Evolutionary conservation across 768 basidiomycete species (phyloP), one percentile per base, ranked within the genome.

Genomic region (Mycena maculata): DNA sequence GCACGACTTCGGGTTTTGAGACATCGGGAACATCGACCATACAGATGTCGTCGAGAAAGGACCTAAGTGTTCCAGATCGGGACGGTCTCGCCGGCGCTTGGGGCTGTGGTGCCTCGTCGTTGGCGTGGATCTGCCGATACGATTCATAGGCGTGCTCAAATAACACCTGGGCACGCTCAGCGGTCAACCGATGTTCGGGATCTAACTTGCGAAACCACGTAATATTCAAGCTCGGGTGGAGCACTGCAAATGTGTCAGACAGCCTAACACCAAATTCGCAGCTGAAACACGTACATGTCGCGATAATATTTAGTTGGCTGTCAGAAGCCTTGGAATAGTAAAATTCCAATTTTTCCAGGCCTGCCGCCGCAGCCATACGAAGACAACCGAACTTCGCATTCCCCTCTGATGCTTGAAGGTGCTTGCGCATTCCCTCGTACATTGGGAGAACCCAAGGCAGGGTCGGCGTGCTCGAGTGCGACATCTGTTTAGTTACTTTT

Each of bases 271-370:
- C 20, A 18, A 42, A 18, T 15, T 10, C 18, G 20, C 6, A 9
- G 10, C 6, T 10, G 10, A 9, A 42, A 10, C 9, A 31, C 28
- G 18, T n/a, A 58, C 56, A 2, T 6, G 56, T 61, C 11, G 50
- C 60, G 3, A 61, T 53, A 15, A 53, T 33, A 23, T 63, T 56
- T 13, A 63, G 41, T 31, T 63, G 62, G 20, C 62, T 56, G 0
- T 8, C 45, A 5, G 20, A 18, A 1, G 54, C 62, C 47, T 56
- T 63, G 0, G 15, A 4, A 22, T 63, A 63, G 12, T 63, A 63
- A 3, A n/a, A 7, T 22, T 55, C 23, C 3, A 63, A 47, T 41
- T 58, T 58, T 10, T 41, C 49, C 18, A 52, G 13, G 6, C 47
- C 63, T 1, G 45, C 63, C 1, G 38, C 12, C 6, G 63, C 36